A percentile compares a stretch with the other conserved stretches of the same genome.
phyloP scores from a whole-genome alignment of 176 grass and related monocot genomes.

The Carex littledalei region DNA sequence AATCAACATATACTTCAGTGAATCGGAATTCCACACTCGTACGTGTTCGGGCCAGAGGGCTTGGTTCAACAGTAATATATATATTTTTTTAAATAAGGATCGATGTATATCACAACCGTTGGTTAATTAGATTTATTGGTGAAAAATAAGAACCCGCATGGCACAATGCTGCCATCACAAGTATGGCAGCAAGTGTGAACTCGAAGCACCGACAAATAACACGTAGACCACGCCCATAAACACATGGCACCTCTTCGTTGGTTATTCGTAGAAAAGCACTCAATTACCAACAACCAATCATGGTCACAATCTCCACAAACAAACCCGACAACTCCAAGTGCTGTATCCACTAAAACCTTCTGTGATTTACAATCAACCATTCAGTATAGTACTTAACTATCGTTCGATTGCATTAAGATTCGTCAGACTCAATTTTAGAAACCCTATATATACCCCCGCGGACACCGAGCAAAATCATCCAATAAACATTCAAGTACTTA shows the following conservation, averaged over 20 bases:
- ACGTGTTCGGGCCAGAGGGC: too few relatives aligned
- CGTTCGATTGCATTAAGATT: too few relatives aligned
- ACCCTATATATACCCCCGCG: neutral
- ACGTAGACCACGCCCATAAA: neutral
- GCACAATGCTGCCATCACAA: neutral
- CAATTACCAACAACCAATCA: neutral
- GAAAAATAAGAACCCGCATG: neutral
- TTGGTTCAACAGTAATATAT: too few relatives aligned
- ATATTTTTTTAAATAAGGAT: too few relatives aligned
- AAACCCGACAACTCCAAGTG: neutral
- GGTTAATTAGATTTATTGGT: neutral
- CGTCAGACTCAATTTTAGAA: too few relatives aligned
- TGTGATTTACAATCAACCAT: too few relatives aligned
- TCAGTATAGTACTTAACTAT: too few relatives aligned
- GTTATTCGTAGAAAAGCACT: neutral
- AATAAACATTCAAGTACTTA: neutral
- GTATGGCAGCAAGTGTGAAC: slow-evolving; percentile 5
- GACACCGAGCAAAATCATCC: neutral
- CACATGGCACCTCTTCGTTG: neutral
- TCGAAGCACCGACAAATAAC: neutral
- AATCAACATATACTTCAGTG: too few relatives aligned
- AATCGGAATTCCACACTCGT: too few relatives aligned
- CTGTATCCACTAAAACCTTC: neutral
- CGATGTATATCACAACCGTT: too few relatives aligned
- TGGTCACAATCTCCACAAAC: neutral